These are phyloP conservation scores for Trichoderma koningii DNA, from an alignment of 2,329 filamentous ascomycete species.

Conservation along the genomic window DNA sequence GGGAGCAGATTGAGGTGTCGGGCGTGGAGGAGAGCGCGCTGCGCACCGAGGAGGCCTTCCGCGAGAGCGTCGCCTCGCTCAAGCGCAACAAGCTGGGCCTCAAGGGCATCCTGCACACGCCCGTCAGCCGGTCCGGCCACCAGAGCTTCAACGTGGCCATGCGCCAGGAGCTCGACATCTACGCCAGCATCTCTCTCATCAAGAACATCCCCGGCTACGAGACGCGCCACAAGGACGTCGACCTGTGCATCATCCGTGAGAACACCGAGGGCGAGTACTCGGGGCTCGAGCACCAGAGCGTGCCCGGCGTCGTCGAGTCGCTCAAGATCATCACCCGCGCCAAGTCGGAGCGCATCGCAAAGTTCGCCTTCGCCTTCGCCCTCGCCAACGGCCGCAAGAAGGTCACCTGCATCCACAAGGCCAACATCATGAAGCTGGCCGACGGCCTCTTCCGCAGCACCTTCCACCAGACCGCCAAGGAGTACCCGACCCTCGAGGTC, in stretches of 20 bases:
- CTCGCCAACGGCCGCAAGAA: conserved; percentile 99
- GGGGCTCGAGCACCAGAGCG: conserved; percentile 97
- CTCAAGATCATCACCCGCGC: conserved; percentile 99
- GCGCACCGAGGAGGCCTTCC: conserved; percentile 92
- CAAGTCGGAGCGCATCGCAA: conserved; percentile 98
- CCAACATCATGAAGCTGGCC: conserved; percentile 99
- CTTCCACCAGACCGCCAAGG: conserved; percentile 88
- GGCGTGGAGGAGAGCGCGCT: conserved; percentile 81
- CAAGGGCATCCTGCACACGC: conserved; percentile 98
- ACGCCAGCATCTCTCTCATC: conserved; percentile 95
- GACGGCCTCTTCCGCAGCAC: conserved; percentile 98
- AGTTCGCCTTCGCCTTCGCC: conserved; percentile 97
- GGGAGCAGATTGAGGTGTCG: conserved; percentile 96
- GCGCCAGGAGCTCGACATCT: conserved; percentile 99
- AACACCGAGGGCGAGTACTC: conserved; percentile 99
- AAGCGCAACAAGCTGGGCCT: conserved; percentile 98
- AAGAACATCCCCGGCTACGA: conserved; percentile 99
- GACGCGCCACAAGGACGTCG: conserved; percentile 95
- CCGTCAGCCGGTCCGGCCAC: conserved; percentile 94
- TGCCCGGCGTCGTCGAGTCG: conserved; percentile 93
- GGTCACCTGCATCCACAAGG: conserved; percentile 99
- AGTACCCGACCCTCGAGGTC: conserved; percentile 92
- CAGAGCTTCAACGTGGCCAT: conserved; percentile 99
- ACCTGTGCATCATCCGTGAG: conserved; percentile 99
- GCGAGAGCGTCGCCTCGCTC: conserved; percentile 90